Evolutionary conservation across 2,329 filamentous ascomycete species (phyloP), one percentile per base, ranked within the genome.

Genomic region (Magnaporthiopsis incrustans): DNA sequence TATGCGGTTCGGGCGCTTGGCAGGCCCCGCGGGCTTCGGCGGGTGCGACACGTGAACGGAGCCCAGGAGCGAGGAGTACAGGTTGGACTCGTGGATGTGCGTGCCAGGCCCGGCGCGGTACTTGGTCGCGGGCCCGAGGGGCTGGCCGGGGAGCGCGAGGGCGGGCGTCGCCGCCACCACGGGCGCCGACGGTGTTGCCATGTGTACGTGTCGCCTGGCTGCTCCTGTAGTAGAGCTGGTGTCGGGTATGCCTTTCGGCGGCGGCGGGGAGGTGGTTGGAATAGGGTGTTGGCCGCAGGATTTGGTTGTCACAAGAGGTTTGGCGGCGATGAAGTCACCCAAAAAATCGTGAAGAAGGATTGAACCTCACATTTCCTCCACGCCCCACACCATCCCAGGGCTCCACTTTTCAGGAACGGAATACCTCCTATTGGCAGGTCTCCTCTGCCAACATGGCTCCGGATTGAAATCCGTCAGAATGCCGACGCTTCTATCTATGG

Each of bases 21-120:
- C 74, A n/a, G 82, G 81, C 26, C 81, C 81, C 60, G 81, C 75
- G 60, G 75, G 71, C 65, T 76, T 81, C 69, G 74, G 76, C 2
- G 81, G 77, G 62, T 80, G 77, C 33, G 79, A 77, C 65, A 89
- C 77, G 65, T 81, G 76, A 67, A 94, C 85, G 57, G 84, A 83
- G 60, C 93, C 94, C 61, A 92, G 84, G 67, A 97, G 87, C 26
- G 93, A 97, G 66, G 93, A 88, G 75, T 89, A 89, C 69, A 97
- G 85, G 65, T 88, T 84, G 67, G 85, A 82, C 67, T 89, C 82
- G 77, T 91, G 84, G 68, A 96, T 81, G 75, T 98, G 92, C 0
- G 92, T 97, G 68, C 94, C 95, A 14, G 90, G 81, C 18, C 94
- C 94, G 33, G 92, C 84, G 57, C 82, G 77, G 76, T 89, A 93